These are phyloP conservation scores for Parachaetomium inaequale DNA, from an alignment of 495 filamentous ascomycete species.

Conservation along the genomic window DNA sequence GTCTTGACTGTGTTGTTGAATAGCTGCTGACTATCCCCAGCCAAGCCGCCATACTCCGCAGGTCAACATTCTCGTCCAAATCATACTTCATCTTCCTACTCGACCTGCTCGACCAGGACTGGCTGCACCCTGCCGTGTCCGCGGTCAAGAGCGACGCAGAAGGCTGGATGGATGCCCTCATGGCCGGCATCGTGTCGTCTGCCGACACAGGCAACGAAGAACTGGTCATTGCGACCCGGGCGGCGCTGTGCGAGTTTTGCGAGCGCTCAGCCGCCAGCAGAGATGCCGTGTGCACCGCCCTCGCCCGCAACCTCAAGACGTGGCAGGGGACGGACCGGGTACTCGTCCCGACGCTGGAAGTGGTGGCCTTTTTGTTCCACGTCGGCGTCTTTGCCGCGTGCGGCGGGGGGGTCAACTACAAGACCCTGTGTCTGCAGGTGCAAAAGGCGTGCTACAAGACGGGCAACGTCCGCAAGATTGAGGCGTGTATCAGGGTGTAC, in stretches of 20 bases:
- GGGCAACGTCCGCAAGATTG: conserved; percentile 69
- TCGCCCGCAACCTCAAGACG: conserved; percentile 36
- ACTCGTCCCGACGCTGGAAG: conserved; percentile 68
- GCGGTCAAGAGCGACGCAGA: conserved; percentile 20
- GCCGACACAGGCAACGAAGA: conserved; percentile 81
- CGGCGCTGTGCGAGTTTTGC: conserved; percentile 58
- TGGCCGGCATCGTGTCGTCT: conserved; percentile 76
- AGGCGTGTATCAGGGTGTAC: conserved; percentile 75
- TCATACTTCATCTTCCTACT: conserved; percentile 51
- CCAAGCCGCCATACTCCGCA: conserved; percentile 26
- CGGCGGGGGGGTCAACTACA: conserved; percentile 33
- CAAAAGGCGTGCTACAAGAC: conserved; percentile 83
- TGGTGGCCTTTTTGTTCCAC: conserved; percentile 70
- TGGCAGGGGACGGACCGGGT: conserved; percentile 60
- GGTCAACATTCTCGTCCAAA: conserved; percentile 46
- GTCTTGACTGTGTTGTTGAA: background rate
- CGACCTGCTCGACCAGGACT: conserved; percentile 33
- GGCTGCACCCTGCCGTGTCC: conserved; percentile 26
- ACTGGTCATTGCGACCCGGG: conserved; percentile 67
- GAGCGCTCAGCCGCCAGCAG: conserved; percentile 32
- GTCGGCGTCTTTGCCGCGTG: conserved; percentile 39
- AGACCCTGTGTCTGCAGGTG: conserved; percentile 60
- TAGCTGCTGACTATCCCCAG: conserved; percentile 23
- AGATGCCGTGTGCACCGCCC: conserved; percentile 33
- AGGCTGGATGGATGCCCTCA: conserved; percentile 46